Base-by-base conservation (phyloP, 768 basidiomycete genomes). In the Leccinum disarticulatum region DNA sequence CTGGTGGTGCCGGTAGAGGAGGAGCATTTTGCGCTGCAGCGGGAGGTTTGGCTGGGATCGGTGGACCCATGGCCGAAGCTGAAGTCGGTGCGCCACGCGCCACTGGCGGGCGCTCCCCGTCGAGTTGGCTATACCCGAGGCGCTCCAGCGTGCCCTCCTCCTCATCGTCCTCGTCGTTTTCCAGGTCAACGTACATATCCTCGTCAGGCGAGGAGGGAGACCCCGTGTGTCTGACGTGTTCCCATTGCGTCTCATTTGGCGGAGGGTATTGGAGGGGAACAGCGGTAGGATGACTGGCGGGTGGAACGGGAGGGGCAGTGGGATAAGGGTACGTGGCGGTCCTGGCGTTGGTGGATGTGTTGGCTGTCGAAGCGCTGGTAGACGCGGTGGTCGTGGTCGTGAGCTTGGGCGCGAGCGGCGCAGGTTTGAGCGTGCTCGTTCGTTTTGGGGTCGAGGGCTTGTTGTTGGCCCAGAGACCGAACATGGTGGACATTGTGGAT, bases 391-490 rank as follows among this genome's bases (percentile, higher is more conserved):
- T 57, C 10, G 51, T 7, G 0, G 67, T 67, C 2, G 70, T 67
- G 30, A 67, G 67, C 47, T 69, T 62, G 3, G 67, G 70, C 2
- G 70, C 38, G 36, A 71, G 63, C 2, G 70, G 67, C n/a, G 53
- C 8, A 17, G 61, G 60, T 41, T 67, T 71, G 31, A 52, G 58
- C 5, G 64, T 62, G 59, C 51, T 58, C 9, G 15, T 36, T 27
- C 65, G 67, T 51, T 67, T 70, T 4, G 62, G 58, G 33, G 65
- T 61, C 46, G 69, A 61, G 41, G 61, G 3, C 33, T 58, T 56
- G n/a, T 56, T 56, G n/a, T 41, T 56, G 19, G 25, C 3, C 59
- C 64, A 68, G 15, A 70, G 7, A 11, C 3, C 13, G 25, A 61
- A 51, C 59, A 62, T n/a, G n/a, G n/a, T n/a, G 0, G 73, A 69